Conservation (phyloP, 2,329 filamentous ascomycete species). For the Monilinia polystroma region DNA sequence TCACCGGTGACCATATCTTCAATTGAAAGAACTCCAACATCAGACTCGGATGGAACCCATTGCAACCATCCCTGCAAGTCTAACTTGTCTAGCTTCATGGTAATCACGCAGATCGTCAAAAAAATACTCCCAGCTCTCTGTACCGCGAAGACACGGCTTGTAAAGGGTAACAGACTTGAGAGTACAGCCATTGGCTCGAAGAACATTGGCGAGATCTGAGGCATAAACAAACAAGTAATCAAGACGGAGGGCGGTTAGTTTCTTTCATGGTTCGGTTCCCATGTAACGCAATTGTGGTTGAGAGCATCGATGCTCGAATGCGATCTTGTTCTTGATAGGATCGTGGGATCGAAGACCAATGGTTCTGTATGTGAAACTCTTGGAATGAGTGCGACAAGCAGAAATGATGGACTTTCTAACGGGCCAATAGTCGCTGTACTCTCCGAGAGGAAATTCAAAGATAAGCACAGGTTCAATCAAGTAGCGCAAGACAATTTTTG, state of each 20-base stretch:
- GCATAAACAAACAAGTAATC: not conserved
- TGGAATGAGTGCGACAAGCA: not conserved
- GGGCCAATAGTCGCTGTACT: not conserved
- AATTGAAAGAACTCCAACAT: too few relatives aligned
- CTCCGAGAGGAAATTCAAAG: not conserved
- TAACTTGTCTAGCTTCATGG: not conserved
- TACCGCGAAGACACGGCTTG: not conserved
- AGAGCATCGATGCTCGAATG: not conserved
- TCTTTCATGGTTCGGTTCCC: not conserved
- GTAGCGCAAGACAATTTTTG: not conserved
- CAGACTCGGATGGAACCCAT: not conserved
- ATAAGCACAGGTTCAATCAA: not conserved
- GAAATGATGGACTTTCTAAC: not conserved
- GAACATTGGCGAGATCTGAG: not conserved
- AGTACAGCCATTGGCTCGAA: not conserved
- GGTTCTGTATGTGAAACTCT: not conserved
- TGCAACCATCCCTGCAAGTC: not conserved
- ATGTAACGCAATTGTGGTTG: not conserved
- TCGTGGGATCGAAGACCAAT: not conserved
- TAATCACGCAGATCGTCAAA: not conserved
- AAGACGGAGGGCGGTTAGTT: not conserved
- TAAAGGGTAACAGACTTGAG: not conserved
- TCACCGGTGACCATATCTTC: not conserved
- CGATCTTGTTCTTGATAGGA: too few relatives aligned
- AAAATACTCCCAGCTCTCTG: rapidly evolving